Conservation (phyloP, 2,329 filamentous ascomycete genomes). For the Penicillium capsulatum region DNA sequence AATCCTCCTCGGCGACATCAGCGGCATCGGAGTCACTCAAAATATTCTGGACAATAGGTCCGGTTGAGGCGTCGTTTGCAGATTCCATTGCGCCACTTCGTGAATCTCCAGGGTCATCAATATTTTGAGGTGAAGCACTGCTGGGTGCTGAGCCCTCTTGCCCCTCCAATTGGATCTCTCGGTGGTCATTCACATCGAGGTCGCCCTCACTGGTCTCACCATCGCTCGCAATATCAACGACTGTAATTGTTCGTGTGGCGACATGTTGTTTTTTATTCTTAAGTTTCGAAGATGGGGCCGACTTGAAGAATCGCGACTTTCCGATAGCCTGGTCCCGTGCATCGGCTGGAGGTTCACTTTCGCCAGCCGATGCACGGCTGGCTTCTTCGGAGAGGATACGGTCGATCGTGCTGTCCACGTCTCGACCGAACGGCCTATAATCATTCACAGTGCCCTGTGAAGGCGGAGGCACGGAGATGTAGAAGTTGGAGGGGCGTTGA, state of each 20-base stretch:
- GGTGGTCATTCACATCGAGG: neutral
- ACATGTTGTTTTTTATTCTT: neutral
- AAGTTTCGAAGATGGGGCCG: too few species aligned
- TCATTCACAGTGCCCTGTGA: constrained; percentile 14
- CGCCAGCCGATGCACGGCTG: constrained; percentile 12
- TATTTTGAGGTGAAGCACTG: too few species aligned
- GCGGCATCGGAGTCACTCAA: neutral
- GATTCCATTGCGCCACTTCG: neutral
- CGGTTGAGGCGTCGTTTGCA: neutral
- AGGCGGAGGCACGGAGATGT: constrained; percentile 20
- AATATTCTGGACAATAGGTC: neutral
- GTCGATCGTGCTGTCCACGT: constrained; percentile 18
- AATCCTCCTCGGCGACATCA: constrained; percentile 11
- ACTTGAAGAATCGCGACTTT: neutral
- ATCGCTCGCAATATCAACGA: constrained; percentile 6
- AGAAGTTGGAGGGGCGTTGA: constrained; percentile 2
- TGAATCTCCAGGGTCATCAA: too few species aligned
- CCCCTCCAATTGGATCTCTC: neutral
- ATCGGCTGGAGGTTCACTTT: neutral
- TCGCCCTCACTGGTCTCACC: constrained; percentile 2
- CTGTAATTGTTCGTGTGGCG: constrained; percentile 6
- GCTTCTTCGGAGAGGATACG: constrained; percentile 25
- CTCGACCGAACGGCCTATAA: constrained; percentile 23
- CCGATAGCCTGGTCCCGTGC: neutral
- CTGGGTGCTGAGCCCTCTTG: too few species aligned